Conservation (phyloP, 768 basidiomycete species). For the Scleroderma citrinum region DNA sequence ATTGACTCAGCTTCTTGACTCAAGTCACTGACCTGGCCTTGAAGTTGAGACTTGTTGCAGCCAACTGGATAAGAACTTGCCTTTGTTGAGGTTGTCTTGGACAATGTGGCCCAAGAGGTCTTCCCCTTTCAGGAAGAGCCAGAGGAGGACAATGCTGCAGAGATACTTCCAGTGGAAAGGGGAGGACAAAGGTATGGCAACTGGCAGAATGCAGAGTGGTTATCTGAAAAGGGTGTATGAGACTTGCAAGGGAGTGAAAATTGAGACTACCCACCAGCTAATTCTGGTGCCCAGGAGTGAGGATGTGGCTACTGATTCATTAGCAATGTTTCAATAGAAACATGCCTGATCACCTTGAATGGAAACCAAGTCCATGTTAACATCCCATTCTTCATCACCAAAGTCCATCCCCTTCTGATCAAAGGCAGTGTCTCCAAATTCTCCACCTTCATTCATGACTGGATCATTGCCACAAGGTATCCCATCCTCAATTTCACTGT, state of each 20-base stretch:
- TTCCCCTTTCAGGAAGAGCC: not conserved
- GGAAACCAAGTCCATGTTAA: not conserved
- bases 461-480: not conserved
- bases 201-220: not conserved
- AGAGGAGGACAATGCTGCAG: not conserved
- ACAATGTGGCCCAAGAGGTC: not conserved
- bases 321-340: not conserved
- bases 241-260: not conserved
- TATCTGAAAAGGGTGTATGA: not conserved
- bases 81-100: not conserved
- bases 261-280: not conserved
- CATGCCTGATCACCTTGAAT: not conserved
- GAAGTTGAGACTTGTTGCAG: not conserved
- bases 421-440: too few relatives aligned
- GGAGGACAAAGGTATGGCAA: not conserved
- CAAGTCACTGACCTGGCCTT: not conserved
- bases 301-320: not conserved
- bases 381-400: not conserved
- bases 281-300: not conserved
- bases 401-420: too few relatives aligned
- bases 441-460: not conserved
- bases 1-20: not conserved
- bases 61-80: not conserved
- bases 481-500: not conserved
- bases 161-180: not conserved